Evolutionary conservation across 345 rosid species (phyloP), one percentile per base, ranked within the genome.

Genomic region (Gossypium australe): DNA sequence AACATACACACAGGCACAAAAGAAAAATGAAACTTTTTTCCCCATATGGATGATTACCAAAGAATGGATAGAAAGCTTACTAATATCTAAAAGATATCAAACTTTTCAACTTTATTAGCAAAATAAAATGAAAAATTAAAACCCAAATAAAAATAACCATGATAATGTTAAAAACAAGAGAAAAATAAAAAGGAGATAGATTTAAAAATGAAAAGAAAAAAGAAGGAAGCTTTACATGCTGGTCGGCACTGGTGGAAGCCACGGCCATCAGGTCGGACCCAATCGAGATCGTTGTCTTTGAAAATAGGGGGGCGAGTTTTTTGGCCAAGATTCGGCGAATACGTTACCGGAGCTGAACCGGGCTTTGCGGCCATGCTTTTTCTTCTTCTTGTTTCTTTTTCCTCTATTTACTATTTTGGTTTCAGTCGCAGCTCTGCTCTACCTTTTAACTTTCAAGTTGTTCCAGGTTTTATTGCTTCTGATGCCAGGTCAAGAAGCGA

Each of bases 181-280:
- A 44, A 9, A 38, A 71, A 64, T 34, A 18, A 2, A 27, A 14
- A 11, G 24, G 60, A 75, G 63, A 75, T 12, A 12, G 64, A 41
- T 60, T 11, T 47, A 66, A 66, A 1, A 45, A 20, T 18, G 9
- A 65, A 2, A 43, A 43, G 5, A n/a, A 63, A 3, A 10, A 64
- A 65, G 22, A 65, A n/a, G 4, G 7, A 1, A 48, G 56, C 80
- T 68, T 68, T 79, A 94, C 99, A 91, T 27, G 98, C 98, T 2
- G 98, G 97, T 66, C 99, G 79, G 81, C 98, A 93, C 86, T 95
- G 94, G 67, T 84, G 94, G 85, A 93, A 91, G 63, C 85, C 83
- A 11, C 99, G 98, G 77, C 90, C 92, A 71, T 93, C 99, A 56
- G 99, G 97, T 75, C 99, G 91, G 43, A 84, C 82, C 98, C 97